Evolutionary conservation across 164 flowering plant genomes (phyloP), one percentile per base, ranked within the genome.

Genomic region (Dillenia suffruticosa): DNA sequence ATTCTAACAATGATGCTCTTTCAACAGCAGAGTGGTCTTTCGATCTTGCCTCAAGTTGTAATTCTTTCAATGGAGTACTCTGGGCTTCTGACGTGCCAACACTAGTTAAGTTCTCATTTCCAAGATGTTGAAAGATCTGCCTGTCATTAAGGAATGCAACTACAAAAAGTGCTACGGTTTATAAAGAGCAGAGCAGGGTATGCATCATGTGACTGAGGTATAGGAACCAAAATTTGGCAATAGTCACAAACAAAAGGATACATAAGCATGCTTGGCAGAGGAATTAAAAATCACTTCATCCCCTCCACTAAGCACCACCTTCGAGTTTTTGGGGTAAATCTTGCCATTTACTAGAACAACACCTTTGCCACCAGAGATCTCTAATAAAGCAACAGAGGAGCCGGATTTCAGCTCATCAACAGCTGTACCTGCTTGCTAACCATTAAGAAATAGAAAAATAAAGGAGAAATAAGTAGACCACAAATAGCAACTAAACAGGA

Each of bases 281-380:
- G 70, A 53, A 69, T 72, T 67, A 56, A 86, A 86, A 52, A 86
- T 72, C 76, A 86, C 64, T 63, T 86, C 91, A 74, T 86, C 91
- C 12, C 91, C 91, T n/a, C 72, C 86, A 59, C 46, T 71, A 9
- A 86, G 15, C 2, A 65, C 54, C 15, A 81, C 54, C 50, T 61
- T 57, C 0, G 82, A 55, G 52, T 51, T 72, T 54, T 76, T 78
- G 9, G 55, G 70, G 62, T 65, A 70, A 32, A 52, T 12, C 73
- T 70, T 79, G n/a, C 84, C 83, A 73, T 86, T 86, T 6, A 83
- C 81, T 57, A 70, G 75, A 10, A 85, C 90, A 46, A 49, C 22
- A 44, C 86, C 88, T 70, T 81, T 81, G 14, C 76, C 73, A 14
- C 87, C 90, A n/a, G 76, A 68, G 46, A 85, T 72, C 67, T 83